Evolutionary conservation across 805 yeast species (phyloP), one percentile per base, ranked within the genome.

Genomic region (Candida silvatica): DNA sequence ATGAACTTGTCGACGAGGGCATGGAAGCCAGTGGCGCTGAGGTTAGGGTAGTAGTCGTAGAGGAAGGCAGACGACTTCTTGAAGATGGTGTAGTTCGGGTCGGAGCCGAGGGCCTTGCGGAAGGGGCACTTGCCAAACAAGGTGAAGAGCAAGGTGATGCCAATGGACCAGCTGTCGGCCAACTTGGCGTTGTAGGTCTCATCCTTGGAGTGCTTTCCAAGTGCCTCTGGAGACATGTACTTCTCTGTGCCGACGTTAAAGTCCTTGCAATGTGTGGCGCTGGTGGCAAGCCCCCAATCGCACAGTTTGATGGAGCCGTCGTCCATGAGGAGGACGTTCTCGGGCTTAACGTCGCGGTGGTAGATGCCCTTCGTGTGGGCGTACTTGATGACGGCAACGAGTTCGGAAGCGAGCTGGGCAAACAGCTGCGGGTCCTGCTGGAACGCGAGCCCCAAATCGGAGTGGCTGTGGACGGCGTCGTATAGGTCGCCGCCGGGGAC

Each of bases 271-370:
- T 46, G 46, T 17, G 38, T 37, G 19, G 46, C 41, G 29, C 40
- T 31, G 6, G 80, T 72, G 17, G 83, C 70, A 34, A 79, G 66
- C 0, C 88, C 88, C 84, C 85, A 80, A 52, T 80, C 87, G 37
- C 84, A 77, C 32, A 80, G 56, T 52, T 80, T 80, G 33, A 78
- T 62, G 20, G 67, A 52, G 31, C 78, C 77, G 34, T 63, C 56
- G 4, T 54, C 53, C 43, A 68, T 69, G 34, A 80, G 57, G 22
- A 80, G 56, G 20, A 80, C 67, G 47, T 80, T 80, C 55, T 80
- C 88, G 1, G 88, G 88, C 53, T 80, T 80, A 38, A 80, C 67
- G 49, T 80, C 88, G 32, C 88, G 62, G 52, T 80, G 88, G 43
- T 71, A 78, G 11, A 80, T 64, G 1, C 80, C 79, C 28, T 59